phyloP scores from a whole-genome alignment of 306 rosid species.

The Cajanus cajan region DNA sequence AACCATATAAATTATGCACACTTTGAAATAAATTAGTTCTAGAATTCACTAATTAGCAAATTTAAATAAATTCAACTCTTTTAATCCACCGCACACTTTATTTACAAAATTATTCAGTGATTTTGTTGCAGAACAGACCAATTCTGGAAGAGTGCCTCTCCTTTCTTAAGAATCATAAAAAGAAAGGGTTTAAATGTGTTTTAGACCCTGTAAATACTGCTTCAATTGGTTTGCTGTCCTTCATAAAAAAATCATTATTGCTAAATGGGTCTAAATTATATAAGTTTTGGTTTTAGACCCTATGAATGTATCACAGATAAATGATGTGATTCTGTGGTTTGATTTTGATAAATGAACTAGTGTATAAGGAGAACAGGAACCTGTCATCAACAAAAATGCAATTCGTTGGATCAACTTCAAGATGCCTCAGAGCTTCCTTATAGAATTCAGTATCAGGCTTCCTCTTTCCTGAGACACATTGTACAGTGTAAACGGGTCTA shows the following conservation, averaged over 20 bases:
- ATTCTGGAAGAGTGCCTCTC: not conserved
- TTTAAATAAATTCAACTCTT: slow-evolving; percentile 10
- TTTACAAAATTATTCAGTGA: not conserved
- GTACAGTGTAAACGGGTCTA: not conserved
- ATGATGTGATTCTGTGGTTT: not conserved
- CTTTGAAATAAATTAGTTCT: not conserved
- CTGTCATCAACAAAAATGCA: slow-evolving; percentile 91
- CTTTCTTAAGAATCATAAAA: slow-evolving; percentile 3
- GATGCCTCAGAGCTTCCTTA: slow-evolving; percentile 63
- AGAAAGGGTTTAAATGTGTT: not conserved
- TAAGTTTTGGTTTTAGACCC: too few relatives aligned
- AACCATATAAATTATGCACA: not conserved
- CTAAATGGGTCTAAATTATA: too few relatives aligned
- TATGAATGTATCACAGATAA: not conserved
- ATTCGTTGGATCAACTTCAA: slow-evolving; percentile 60
- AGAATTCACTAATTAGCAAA: not conserved
- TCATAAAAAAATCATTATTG: too few relatives aligned
- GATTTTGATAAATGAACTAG: not conserved
- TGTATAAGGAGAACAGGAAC: slow-evolving; percentile 37
- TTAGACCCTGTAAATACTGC: not conserved
- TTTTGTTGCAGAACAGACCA: slow-evolving; percentile 2
- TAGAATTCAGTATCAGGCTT: slow-evolving; percentile 85
- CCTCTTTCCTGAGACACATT: slow-evolving; percentile 75
- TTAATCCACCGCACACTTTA: not conserved
- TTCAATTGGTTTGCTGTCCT: not conserved